These are phyloP conservation scores for Petunia secreta DNA, from an alignment of 257 asterid species.

Conservation along the genomic window DNA sequence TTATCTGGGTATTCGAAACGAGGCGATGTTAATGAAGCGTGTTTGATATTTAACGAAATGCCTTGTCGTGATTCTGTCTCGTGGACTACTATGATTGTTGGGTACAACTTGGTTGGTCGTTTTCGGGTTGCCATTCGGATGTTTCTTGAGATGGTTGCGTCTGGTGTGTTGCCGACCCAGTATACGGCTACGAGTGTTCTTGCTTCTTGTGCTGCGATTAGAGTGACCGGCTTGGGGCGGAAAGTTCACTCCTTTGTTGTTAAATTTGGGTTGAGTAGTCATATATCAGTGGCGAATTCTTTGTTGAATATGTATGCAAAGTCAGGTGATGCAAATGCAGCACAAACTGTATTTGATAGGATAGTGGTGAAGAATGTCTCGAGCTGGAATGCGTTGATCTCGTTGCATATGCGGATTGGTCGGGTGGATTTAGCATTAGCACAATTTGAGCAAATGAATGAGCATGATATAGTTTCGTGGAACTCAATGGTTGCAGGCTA, in stretches of 20 bases:
- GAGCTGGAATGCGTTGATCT: constrained; percentile 64
- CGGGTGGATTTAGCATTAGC: constrained; percentile 55
- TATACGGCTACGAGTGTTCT: constrained; percentile 69
- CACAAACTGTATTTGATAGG: constrained; percentile 53
- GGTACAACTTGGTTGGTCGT: constrained; percentile 60
- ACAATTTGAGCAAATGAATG: constrained; percentile 67
- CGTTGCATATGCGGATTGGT: constrained; percentile 70
- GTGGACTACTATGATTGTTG: constrained; percentile 85
- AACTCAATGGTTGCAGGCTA: constrained; percentile 80
- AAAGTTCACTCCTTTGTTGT: constrained; percentile 74
- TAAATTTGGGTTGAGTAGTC: constrained; percentile 57
- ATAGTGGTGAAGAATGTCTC: constrained; percentile 60
- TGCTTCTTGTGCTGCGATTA: constrained; percentile 64
- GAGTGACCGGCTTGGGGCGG: constrained; percentile 55
- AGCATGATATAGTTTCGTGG: constrained; percentile 77
- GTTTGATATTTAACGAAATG: constrained; percentile 47
- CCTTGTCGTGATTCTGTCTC: constrained; percentile 76
- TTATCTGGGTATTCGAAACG: constrained; percentile 73
- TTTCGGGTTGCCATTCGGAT: constrained; percentile 46
- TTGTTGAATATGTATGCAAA: constrained; percentile 84
- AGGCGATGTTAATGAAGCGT: constrained; percentile 59
- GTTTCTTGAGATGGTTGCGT: constrained; percentile 67
- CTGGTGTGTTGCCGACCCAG: constrained; percentile 55
- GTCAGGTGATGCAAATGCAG: constrained; percentile 54
- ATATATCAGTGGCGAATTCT: constrained; percentile 69